Evolutionary conservation across 495 filamentous ascomycete species (phyloP).

Genomic region (Podospora conica): DNA sequence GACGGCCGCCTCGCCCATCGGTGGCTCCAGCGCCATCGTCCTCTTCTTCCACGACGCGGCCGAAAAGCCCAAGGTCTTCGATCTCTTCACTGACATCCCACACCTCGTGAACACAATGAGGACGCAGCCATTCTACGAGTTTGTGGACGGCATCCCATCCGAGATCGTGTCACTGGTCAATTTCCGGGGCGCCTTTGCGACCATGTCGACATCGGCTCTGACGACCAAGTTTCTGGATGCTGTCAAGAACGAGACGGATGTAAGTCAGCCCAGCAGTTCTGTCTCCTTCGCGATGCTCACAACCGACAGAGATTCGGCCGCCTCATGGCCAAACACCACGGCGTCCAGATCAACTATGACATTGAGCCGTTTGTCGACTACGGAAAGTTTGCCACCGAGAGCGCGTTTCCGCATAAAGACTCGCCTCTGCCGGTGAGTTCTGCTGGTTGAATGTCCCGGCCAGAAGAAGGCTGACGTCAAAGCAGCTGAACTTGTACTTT

Average conservation of each 20-base stretch:
- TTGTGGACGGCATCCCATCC: slow-evolving; percentile 28
- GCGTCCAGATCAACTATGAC: slow-evolving; percentile 16
- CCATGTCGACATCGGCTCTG: slow-evolving; percentile 20
- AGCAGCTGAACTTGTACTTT: slow-evolving; percentile 23
- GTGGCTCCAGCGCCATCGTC: slow-evolving; percentile 48
- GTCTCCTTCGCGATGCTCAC: neutral
- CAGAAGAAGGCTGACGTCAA: neutral
- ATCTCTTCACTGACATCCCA: slow-evolving; percentile 48
- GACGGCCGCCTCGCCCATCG: slow-evolving; percentile 34
- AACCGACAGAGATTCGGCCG: slow-evolving; percentile 5
- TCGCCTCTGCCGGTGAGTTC: slow-evolving; percentile 23
- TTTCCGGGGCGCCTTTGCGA: slow-evolving; percentile 20
- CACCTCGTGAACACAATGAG: slow-evolving; percentile 42
- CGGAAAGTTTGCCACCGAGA: slow-evolving; percentile 19
- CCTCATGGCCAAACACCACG: slow-evolving; percentile 4
- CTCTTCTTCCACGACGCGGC: slow-evolving; percentile 56
- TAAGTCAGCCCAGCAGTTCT: neutral
- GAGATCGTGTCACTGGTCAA: slow-evolving; percentile 9
- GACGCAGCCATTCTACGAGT: slow-evolving; percentile 45
- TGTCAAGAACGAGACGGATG: slow-evolving; percentile 14
- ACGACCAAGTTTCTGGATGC: slow-evolving; percentile 13
- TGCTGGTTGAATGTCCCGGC: neutral
- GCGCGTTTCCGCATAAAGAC: slow-evolving; percentile 19
- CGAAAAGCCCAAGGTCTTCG: slow-evolving; percentile 48
- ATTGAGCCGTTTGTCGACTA: slow-evolving; percentile 25